phyloP scores from a whole-genome alignment of 441 rosid genomes.

The Eruca vesicaria region DNA sequence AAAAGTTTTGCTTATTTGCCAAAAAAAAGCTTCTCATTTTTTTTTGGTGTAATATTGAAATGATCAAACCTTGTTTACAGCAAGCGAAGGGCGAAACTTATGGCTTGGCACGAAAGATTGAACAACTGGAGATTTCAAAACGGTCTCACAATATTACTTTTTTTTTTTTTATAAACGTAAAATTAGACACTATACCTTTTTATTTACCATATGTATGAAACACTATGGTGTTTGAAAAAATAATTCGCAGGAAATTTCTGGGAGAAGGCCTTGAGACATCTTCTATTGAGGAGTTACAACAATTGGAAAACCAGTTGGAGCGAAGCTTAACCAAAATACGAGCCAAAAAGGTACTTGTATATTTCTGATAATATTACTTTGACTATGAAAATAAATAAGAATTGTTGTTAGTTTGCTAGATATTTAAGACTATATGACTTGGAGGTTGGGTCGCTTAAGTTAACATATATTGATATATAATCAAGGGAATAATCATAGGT shows the following conservation, averaged over 20 bases:
- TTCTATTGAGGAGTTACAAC: constrained; percentile 59
- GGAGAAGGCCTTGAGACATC: constrained; percentile 66
- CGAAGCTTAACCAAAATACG: constrained; percentile 67
- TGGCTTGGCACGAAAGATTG: constrained; percentile 58
- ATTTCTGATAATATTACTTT: background rate
- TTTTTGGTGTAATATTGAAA: background rate
- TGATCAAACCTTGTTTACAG: constrained; percentile 36
- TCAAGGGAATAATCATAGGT: background rate
- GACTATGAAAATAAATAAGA: background rate
- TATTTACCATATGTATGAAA: background rate
- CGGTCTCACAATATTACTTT: constrained; percentile 36
- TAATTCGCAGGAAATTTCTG: constrained; percentile 50
- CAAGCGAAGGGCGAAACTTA: constrained; percentile 42
- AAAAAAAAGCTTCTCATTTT: background rate
- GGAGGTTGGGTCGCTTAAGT: background rate
- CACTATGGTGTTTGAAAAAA: background rate
- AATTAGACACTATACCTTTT: background rate
- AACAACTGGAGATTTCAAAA: constrained; percentile 56
- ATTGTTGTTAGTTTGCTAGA: background rate
- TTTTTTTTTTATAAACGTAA: background rate
- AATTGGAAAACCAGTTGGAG: constrained; percentile 68
- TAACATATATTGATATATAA: background rate
- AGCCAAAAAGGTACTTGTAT: constrained; percentile 64
- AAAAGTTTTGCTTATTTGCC: background rate
- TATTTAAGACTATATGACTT: background rate